Percentiles rank a stretch among this genome's conserved stretches.
phyloP scores from a whole-genome alignment of 257 asterid genomes.

The Ballota nigra region DNA sequence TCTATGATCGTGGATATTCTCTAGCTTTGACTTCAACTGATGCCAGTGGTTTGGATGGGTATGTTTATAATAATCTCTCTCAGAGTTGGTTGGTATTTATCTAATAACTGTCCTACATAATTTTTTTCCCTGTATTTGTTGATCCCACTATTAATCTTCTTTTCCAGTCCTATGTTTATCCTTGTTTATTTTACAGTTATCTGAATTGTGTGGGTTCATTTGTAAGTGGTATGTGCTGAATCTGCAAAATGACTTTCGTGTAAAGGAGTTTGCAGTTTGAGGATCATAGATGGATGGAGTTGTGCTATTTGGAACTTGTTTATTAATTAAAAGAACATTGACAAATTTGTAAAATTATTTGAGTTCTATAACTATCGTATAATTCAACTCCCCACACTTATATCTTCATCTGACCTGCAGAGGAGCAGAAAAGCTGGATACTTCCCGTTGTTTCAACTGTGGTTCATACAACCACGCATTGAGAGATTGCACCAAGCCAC shows the following conservation, averaged over 20 bases:
- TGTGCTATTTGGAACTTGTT: not conserved
- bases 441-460: slow-evolving; percentile 94
- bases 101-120: not conserved
- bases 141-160: not conserved
- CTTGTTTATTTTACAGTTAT: not conserved
- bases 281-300: not conserved
- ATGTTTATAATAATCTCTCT: slow-evolving; percentile 20
- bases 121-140: not conserved
- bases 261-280: not conserved
- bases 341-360: not conserved
- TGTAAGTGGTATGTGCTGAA: not conserved
- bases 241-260: not conserved
- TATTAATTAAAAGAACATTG: not conserved
- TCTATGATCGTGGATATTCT: slow-evolving; percentile 89
- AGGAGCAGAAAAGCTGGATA: slow-evolving; percentile 44
- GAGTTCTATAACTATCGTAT: not conserved
- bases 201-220: not conserved
- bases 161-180: not conserved
- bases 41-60: slow-evolving; percentile 73
- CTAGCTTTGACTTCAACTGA: slow-evolving; percentile 71
- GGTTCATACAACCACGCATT: slow-evolving; percentile 84
- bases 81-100: slow-evolving; percentile 7
- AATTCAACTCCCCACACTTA: slow-evolving; percentile 16
- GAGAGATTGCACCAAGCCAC: slow-evolving; percentile 92
- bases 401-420: slow-evolving; percentile 44